Evolutionary conservation across 2,329 filamentous ascomycete species (phyloP).

Genomic region (Tolypocladium paradoxum): DNA sequence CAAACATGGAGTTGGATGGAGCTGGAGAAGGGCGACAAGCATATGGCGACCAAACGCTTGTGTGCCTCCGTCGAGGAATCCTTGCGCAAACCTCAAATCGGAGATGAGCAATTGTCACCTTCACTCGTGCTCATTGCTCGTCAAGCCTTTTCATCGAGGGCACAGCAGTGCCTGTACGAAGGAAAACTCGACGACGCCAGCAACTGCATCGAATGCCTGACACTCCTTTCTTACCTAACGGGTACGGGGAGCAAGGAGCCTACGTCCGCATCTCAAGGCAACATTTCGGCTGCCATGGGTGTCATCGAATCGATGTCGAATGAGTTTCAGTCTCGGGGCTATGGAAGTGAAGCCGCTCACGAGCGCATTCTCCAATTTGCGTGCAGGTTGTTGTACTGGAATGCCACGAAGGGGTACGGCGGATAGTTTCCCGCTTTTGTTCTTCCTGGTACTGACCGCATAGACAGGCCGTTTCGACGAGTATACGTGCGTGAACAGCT

Average conservation of each 20-base stretch:
- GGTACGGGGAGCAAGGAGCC: slow-evolving; percentile 29
- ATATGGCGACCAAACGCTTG: slow-evolving; percentile 25
- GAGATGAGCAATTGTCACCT: slow-evolving; percentile 12
- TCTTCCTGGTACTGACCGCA: not conserved
- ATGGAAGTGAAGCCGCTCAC: slow-evolving; percentile 25
- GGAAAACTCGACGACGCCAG: slow-evolving; percentile 37
- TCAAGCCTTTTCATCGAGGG: slow-evolving; percentile 39
- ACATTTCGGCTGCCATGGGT: slow-evolving; percentile 39
- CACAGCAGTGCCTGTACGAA: slow-evolving; percentile 45
- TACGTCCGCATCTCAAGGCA: slow-evolving; percentile 37
- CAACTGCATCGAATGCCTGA: slow-evolving; percentile 48
- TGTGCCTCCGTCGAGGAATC: slow-evolving; percentile 25
- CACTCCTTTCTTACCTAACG: slow-evolving; percentile 58
- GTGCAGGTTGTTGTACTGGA: slow-evolving; percentile 53
- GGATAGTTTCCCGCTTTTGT: not conserved
- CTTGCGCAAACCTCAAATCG: slow-evolving; percentile 6
- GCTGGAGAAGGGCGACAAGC: slow-evolving; percentile 30
- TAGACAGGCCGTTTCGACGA: slow-evolving; percentile 52
- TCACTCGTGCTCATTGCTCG: slow-evolving; percentile 40
- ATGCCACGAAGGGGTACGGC: slow-evolving; percentile 47
- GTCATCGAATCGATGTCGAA: slow-evolving; percentile 29
- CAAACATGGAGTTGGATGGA: slow-evolving; percentile 58
- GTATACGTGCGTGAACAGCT: slow-evolving; percentile 53
- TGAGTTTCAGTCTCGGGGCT: slow-evolving; percentile 28
- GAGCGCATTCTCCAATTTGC: slow-evolving; percentile 62